Conservation (phyloP, 192 early-diverging fungal genomes). For the Kickxella alabastrina region DNA sequence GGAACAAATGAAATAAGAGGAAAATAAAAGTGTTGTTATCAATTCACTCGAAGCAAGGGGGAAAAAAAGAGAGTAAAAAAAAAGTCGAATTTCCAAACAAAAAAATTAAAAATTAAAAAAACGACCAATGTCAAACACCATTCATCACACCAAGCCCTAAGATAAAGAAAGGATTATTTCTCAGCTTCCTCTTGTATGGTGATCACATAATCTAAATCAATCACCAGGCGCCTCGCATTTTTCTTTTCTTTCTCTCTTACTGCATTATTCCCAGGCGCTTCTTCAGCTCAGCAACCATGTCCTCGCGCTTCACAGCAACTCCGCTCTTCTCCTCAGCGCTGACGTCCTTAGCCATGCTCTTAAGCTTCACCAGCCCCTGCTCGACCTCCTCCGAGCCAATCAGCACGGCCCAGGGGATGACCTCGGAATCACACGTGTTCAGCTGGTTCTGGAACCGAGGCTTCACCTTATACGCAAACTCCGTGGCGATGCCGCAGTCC, state of each 20-base stretch:
- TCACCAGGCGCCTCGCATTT: background rate
- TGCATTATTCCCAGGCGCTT: constrained; percentile 51
- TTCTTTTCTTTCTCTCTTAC: too few species aligned
- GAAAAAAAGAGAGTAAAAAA: background rate
- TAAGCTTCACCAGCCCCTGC: constrained; percentile 78
- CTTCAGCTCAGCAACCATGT: constrained; percentile 64
- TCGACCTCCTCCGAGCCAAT: constrained; percentile 80
- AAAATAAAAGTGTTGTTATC: background rate
- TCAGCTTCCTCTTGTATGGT: background rate
- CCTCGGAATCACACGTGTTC: constrained; percentile 73
- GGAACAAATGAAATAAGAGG: background rate
- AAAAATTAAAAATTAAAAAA: background rate
- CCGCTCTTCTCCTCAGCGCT: constrained; percentile 42
- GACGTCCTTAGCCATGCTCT: constrained; percentile 62
- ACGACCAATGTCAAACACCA: too few species aligned
- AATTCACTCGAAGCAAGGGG: background rate
- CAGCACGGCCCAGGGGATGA: constrained; percentile 88
- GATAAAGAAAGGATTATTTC: background rate
- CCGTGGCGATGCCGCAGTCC: constrained; percentile 85
- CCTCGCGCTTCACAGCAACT: constrained; percentile 50
- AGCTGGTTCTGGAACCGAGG: constrained; percentile 77
- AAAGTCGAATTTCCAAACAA: background rate
- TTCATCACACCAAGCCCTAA: background rate
- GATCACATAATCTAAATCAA: background rate
- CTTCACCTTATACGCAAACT: constrained; percentile 92